Base-by-base conservation (phyloP, 2,329 filamentous ascomycete species). In the Aspergillus fructus region DNA sequence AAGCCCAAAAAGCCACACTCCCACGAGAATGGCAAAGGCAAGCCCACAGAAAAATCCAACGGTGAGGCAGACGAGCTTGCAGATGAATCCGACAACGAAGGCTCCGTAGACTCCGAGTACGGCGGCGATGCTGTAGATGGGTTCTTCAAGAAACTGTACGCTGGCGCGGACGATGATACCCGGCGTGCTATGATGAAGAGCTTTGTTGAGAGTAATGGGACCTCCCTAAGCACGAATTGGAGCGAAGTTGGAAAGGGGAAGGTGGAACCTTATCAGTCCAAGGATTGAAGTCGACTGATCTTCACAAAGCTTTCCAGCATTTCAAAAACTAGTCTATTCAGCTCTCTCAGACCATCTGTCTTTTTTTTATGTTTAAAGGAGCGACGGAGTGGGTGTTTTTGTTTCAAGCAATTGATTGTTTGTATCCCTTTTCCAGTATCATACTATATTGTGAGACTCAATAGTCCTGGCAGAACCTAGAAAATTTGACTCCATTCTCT, bases 161-260 rank as follows among this genome's bases (percentile, higher is more conserved):
- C 89, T 61, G 81, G 79, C 37, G 87, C 91, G 0, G 86, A 89
- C 49, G 85, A 88, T 0, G 93, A 99, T 66, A 90, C 91, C 58
- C 86, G 87, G 70, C 86, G 92, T 2, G 94, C 94, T 8, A 99
- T 99, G 94, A 91, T 96, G 86, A 99, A 99, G 84, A 96, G 91
- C 70, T 97, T 91, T 69, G 82, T 86, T 13, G 93, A 99, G 80
- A 97, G 93, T 74, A 94, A 96, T 65, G 94, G 94, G 4, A 99
- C 94, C 0, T 85, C 90, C 3, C 78, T 99, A 49, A 97, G 91
- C 74, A 99, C 94, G 0, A 91, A 93, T 71, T 99, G 94, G 94
- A 76, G 78, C 9, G 89, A 96, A 60, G 93, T 97, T 19, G 84
- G 85, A 50, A 83, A 81, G 61, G 85, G 85, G 17, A 88, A 78